Percentiles rank a stretch among this genome's conserved stretches.
phyloP scores from a whole-genome alignment of 139 green algal genomes.

The Auxenochlorella protothecoides region DNA sequence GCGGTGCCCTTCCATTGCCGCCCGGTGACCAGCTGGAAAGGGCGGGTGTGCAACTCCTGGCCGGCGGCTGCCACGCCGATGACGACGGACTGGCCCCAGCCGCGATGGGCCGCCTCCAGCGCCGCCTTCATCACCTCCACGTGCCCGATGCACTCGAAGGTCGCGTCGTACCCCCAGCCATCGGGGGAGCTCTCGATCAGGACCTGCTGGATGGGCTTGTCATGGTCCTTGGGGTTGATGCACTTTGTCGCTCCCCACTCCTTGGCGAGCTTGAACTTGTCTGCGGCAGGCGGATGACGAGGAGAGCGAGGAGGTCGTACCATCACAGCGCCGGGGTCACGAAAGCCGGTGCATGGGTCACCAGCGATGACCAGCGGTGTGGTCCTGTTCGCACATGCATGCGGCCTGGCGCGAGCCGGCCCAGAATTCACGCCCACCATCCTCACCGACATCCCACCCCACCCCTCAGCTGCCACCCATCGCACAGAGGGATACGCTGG shows the following conservation, averaged over 20 bases:
- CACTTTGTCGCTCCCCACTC: constrained; percentile 80
- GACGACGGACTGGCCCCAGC: constrained; percentile 73
- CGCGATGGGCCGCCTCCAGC: constrained; percentile 83
- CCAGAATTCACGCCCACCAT: no score
- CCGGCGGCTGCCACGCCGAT: constrained; percentile 44
- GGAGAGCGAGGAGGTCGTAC: not conserved
- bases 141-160: constrained; percentile 89
- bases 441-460: not conserved
- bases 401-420: no score
- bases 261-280: constrained; percentile 72
- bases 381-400: no score
- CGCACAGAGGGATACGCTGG: no score
- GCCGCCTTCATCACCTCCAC: constrained; percentile 87
- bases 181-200: constrained; percentile 78
- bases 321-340: not conserved
- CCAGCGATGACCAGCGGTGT: no score
- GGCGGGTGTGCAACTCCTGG: constrained; percentile 48
- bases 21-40: constrained; percentile 94
- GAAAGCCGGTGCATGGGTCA: no score
- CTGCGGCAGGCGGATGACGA: not conserved
- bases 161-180: constrained; percentile 87
- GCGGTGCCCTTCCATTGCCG: constrained; percentile 87
- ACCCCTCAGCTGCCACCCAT: not conserved
- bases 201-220: constrained; percentile 76
- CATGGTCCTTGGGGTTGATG: constrained; percentile 71